Percentiles rank a stretch among this genome's conserved stretches.
These are phyloP conservation scores for Ascochyta fabae DNA, from an alignment of 2,329 filamentous ascomycete species.

Conservation along the genomic window DNA sequence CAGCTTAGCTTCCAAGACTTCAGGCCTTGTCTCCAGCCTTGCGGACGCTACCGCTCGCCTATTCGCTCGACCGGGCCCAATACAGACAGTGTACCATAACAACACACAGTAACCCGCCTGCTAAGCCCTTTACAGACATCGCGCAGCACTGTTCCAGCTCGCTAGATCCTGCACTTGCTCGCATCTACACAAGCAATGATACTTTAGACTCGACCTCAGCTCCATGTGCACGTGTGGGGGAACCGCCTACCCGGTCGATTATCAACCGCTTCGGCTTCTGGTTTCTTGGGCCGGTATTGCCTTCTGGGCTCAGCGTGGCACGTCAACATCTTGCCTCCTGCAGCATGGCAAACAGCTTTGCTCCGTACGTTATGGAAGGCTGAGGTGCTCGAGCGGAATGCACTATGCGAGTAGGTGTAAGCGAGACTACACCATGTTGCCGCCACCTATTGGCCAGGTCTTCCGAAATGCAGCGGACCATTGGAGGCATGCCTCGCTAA, in stretches of 20 bases:
- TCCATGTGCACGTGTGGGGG: background rate
- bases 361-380: background rate
- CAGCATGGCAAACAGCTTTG: background rate
- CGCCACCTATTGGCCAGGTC: background rate
- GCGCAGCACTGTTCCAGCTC: background rate
- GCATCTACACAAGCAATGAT: background rate
- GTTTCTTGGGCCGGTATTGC: background rate
- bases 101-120: background rate
- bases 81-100: background rate
- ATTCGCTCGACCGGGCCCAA: background rate
- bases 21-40: background rate
- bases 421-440: background rate
- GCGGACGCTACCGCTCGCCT: background rate
- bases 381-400: background rate
- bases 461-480: background rate
- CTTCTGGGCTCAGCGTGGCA: background rate
- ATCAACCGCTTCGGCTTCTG: background rate
- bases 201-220: background rate
- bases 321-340: background rate
- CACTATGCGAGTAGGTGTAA: background rate
- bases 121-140: background rate
- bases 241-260: background rate
- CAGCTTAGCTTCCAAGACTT: background rate
- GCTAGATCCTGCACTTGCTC: background rate
- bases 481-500: background rate